Conservation (phyloP, 2,329 filamentous ascomycete species). For the Thielaviopsis ethacetica region DNA sequence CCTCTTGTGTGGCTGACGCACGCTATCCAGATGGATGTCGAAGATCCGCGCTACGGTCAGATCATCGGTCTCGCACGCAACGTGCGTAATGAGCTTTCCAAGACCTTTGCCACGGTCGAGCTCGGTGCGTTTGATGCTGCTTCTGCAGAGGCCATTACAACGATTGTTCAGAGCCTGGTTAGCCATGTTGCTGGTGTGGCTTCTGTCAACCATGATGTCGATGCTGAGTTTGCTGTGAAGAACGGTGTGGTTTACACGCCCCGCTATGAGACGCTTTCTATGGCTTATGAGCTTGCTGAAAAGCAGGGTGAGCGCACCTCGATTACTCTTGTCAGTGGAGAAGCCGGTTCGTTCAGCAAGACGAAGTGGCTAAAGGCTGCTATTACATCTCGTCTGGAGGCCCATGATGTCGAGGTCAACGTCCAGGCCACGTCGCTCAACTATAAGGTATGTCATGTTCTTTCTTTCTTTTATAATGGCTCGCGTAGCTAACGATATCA, state of each 20-base stretch:
- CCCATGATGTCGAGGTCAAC: neutral
- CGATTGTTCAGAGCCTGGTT: neutral
- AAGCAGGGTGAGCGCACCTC: neutral
- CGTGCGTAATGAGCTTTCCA: slow-evolving; percentile 17
- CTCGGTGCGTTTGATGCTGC: slow-evolving; percentile 10
- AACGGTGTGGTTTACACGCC: neutral
- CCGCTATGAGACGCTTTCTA: neutral
- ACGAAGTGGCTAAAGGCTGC: neutral
- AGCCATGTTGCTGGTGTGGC: neutral
- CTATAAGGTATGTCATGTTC: neutral
- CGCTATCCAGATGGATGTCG: neutral
- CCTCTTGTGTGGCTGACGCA: neutral
- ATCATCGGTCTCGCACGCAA: slow-evolving; percentile 18
- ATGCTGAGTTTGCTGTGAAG: neutral
- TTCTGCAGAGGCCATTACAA: neutral
- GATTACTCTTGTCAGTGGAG: neutral
- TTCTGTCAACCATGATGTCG: neutral
- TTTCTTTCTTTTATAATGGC: neutral
- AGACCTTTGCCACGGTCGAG: slow-evolving; percentile 19
- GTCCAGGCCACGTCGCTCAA: neutral
- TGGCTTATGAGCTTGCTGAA: neutral
- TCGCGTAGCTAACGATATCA: neutral
- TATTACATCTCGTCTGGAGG: neutral
- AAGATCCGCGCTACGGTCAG: slow-evolving; percentile 17
- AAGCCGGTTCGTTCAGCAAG: neutral